A percentile compares a stretch with the other conserved stretches of the same genome.
These are phyloP conservation scores for Eucommia ulmoides DNA, from an alignment of 257 asterid species.

Conservation along the genomic window DNA sequence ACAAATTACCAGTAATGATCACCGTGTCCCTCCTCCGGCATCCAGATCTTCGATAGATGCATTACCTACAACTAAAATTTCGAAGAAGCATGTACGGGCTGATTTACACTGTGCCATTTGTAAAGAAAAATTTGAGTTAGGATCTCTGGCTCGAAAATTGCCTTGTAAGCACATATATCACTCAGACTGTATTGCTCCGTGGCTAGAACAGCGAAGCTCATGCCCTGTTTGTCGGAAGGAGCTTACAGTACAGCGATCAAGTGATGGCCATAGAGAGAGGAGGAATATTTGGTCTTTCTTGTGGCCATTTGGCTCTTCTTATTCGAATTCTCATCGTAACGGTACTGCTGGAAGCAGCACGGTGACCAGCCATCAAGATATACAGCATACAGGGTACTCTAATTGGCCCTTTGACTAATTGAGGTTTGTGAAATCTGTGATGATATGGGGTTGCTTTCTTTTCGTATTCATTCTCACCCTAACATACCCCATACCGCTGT, in stretches of 20 bases:
- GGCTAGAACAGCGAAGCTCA: constrained; percentile 67
- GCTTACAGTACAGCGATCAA: constrained; percentile 17
- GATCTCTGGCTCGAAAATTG: constrained; percentile 49
- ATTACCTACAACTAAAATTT: constrained; percentile 59
- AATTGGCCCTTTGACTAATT: constrained; percentile 57
- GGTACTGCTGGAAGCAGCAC: constrained; percentile 41
- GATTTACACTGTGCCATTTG: constrained; percentile 79
- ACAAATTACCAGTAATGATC: constrained; percentile 39
- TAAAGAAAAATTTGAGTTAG: constrained; percentile 66
- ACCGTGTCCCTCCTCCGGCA: constrained; percentile 62
- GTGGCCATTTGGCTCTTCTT: constrained; percentile 77
- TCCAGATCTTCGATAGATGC: constrained; percentile 60
- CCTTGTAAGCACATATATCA: constrained; percentile 85
- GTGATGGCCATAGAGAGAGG: constrained; percentile 20
- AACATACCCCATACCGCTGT: no score
- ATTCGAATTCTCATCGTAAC: constrained; percentile 22
- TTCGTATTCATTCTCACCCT: not conserved
- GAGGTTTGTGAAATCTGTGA: no score
- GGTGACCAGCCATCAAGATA: constrained; percentile 35
- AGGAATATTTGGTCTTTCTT: constrained; percentile 68
- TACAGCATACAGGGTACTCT: constrained; percentile 38
- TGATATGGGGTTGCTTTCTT: not conserved
- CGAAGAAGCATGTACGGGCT: constrained; percentile 58
- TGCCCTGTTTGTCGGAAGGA: constrained; percentile 90
- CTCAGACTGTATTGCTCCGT: constrained; percentile 73